These are phyloP conservation scores for Coffea canephora DNA, from an alignment of 257 asterid genomes.

Conservation along the genomic window DNA sequence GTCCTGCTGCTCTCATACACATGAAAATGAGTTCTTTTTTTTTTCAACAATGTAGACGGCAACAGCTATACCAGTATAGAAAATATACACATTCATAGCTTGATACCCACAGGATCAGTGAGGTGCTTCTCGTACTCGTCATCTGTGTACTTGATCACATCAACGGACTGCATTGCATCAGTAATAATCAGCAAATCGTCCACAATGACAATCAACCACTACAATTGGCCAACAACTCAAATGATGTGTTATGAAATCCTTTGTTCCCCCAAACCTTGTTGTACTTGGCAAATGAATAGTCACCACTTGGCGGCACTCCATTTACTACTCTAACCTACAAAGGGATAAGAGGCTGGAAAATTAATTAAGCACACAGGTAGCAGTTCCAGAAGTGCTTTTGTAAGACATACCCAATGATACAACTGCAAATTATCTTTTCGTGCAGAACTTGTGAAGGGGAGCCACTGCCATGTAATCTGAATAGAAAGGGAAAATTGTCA, in stretches of 20 bases:
- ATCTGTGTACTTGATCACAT: conserved; percentile 79
- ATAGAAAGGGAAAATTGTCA: neutral
- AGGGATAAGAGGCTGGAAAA: neutral
- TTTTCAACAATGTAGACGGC: neutral
- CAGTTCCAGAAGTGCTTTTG: neutral
- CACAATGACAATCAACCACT: neutral
- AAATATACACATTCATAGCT: neutral
- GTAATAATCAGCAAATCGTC: conserved; percentile 16
- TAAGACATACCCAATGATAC: conserved; percentile 79
- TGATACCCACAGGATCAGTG: conserved; percentile 64
- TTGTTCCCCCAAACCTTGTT: conserved; percentile 57
- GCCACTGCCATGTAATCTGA: conserved; percentile 99
- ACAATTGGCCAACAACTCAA: neutral
- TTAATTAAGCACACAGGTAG: neutral
- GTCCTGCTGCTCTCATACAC: neutral
- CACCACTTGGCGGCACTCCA: conserved; percentile 88
- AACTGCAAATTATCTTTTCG: conserved; percentile 84
- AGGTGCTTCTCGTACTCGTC: conserved; percentile 92
- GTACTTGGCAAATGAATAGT: conserved; percentile 91
- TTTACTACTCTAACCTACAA: conserved; percentile 90
- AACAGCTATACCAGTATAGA: neutral
- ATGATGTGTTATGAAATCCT: neutral
- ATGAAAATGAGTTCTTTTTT: neutral
- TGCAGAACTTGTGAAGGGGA: conserved; percentile 86
- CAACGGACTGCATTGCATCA: conserved; percentile 71